Evolutionary conservation across 192 early-diverging fungal species (phyloP), one percentile per base, ranked within the genome.

Genomic region (Neocallimastix lanati): DNA sequence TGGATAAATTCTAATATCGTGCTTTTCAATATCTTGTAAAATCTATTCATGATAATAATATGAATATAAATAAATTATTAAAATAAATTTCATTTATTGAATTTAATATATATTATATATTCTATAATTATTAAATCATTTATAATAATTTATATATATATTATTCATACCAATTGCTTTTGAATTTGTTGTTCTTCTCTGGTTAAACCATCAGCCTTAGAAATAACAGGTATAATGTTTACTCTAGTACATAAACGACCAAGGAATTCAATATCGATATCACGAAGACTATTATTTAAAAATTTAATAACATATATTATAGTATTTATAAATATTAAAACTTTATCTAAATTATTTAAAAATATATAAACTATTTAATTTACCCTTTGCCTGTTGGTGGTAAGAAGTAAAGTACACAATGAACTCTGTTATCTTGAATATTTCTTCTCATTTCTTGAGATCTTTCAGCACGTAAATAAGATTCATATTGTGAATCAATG

Each of bases 371-470:
- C n/a, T n/a, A 83, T 77, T 14, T 80, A n/a, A n/a, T 80, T 80
- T 83, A 85, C 88, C 93, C 89, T 87, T 98, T 96, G 36, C 98
- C 98, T 35, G 95, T 96, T 28, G 98, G 96, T 35, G 93, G 89
- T 82, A 99, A 96, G 85, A 99, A 99, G 90, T 99, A 99, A 78
- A 99, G 88, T n/a, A 98, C 89, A 18, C 93, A 93, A 82, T 99
- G 98, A 38, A 99, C 90, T 78, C 98, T 91, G 87, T 94, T 94
- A 86, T 99, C 98, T 88, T 79, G 28, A 33, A 67, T 67, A n/a
- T 67, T 67, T 67, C 50, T 67, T 67, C 50, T 67, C 50, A 67
- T 67, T 67, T 67, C 50, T 67, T 67, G 50, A 67, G 50, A 67
- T 67, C 50, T 67, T 67, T 67, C 50, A n/a, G 50, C 50, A 67